Base-by-base conservation (phyloP, 1,139 yeast genomes). In the Sugiyamaella xylanicola region DNA sequence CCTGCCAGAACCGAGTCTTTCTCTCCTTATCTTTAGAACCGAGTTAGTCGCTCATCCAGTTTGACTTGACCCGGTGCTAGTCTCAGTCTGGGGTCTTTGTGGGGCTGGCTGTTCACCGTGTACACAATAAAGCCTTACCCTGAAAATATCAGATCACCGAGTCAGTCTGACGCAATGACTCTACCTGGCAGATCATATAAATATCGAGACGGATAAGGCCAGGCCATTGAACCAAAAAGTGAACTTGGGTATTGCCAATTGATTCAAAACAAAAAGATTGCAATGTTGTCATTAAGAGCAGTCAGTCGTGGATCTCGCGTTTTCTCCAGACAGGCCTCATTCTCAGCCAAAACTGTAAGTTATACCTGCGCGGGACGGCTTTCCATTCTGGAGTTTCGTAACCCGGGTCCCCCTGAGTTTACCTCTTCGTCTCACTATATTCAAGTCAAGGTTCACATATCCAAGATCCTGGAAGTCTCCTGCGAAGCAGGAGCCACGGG, bases 321-420 rank as follows among this genome's bases (percentile, higher is more conserved):
- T 13, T 19, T 29, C 27, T 8, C 48, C 16, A 48, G 53, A 36
- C 41, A 43, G 17, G 53, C 46, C 35, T 48, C 56, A n/a, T 27
- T 48, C 8, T 44, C 46, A 21, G 25, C 54, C 29, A 43, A 17
- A 22, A 39, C 49, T 4, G 53, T 49, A 49, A 49, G 53, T 49
- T n/a, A n/a, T n/a, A n/a, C n/a, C n/a, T n/a, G n/a, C n/a, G n/a
- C n/a, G n/a, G n/a, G n/a, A n/a, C n/a, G n/a, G n/a, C n/a, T n/a
- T n/a, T n/a, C n/a, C n/a, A n/a, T n/a, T n/a, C n/a, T n/a, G n/a
- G n/a, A n/a, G n/a, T n/a, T n/a, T n/a, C n/a, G n/a, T 32, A 15
- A 8, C 37, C 8, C 15, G 8, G 15, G 13, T 4, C 15, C 37
- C 8, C 4, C 15, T 13, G n/a, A n/a, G n/a, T n/a, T n/a, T n/a